A percentile compares a stretch with the other conserved stretches of the same genome.
phyloP scores from a whole-genome alignment of 2,329 filamentous ascomycete species.

The Penicillium janthinellum region DNA sequence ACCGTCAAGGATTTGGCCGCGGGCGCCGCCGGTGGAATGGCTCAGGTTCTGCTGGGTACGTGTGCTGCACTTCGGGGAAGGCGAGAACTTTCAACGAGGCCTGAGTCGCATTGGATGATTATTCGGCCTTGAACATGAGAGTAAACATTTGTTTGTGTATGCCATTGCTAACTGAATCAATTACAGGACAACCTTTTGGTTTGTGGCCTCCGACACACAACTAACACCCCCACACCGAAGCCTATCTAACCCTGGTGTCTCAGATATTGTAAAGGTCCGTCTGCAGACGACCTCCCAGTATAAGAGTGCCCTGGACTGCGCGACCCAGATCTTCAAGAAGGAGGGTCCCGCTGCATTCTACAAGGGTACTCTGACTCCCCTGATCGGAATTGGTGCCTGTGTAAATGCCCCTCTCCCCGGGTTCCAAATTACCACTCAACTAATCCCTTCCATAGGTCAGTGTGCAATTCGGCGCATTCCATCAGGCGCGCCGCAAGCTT shows the following conservation, averaged over 20 bases:
- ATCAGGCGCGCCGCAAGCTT: slow-evolving; percentile 83
- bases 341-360: slow-evolving; percentile 94
- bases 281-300: slow-evolving; percentile 87
- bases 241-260: slow-evolving; percentile 22
- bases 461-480: slow-evolving; percentile 98
- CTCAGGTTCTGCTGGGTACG: slow-evolving; percentile 90
- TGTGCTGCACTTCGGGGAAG: slow-evolving; percentile 25
- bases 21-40: slow-evolving; percentile 86
- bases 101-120: not conserved
- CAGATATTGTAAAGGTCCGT: slow-evolving; percentile 96
- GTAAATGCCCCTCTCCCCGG: slow-evolving; percentile 51
- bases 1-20: slow-evolving; percentile 88
- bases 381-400: slow-evolving; percentile 95
- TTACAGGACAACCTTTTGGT: slow-evolving; percentile 66
- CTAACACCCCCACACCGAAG: not conserved
- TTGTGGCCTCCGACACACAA: slow-evolving; percentile 32
- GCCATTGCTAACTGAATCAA: slow-evolving; percentile 29
- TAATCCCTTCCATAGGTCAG: slow-evolving; percentile 56
- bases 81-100: not conserved
- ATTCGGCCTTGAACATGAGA: not conserved
- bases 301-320: slow-evolving; percentile 76
- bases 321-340: slow-evolving; percentile 78
- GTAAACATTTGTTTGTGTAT: not conserved
- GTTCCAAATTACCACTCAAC: not conserved
- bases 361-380: slow-evolving; percentile 93